Conservation (phyloP, 768 basidiomycete genomes). For the Sarcodon aspratus region DNA sequence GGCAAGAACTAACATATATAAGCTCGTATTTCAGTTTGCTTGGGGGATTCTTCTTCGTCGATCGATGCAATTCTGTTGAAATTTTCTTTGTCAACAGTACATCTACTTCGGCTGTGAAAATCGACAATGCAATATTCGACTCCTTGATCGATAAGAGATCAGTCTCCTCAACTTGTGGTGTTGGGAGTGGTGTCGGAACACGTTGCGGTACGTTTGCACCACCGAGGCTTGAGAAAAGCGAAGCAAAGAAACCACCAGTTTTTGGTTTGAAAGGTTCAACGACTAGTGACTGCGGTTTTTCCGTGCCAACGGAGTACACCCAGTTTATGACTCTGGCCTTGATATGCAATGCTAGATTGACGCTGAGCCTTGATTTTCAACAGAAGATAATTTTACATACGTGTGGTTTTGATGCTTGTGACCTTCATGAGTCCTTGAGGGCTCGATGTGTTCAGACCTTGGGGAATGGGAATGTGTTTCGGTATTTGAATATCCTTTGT, state of each 20-base stretch:
- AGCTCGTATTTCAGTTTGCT: constrained; percentile 63
- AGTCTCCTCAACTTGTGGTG: constrained; percentile 15
- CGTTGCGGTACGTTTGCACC: constrained; percentile 18
- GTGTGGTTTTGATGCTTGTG: constrained; percentile 46
- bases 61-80: constrained; percentile 65
- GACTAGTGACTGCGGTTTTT: constrained; percentile 35
- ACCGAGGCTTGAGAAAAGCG: constrained; percentile 25
- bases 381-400: constrained; percentile 26
- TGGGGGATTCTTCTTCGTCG: constrained; percentile 94
- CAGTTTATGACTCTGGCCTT: constrained; percentile 73
- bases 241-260: constrained; percentile 26
- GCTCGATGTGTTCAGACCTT: constrained; percentile 44
- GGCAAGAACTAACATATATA: constrained; percentile 54
- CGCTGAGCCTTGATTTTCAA: neutral
- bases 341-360: constrained; percentile 53
- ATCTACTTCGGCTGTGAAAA: constrained; percentile 56
- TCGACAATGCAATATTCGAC: constrained; percentile 46
- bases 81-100: constrained; percentile 58
- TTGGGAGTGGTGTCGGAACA: constrained; percentile 19
- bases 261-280: constrained; percentile 12
- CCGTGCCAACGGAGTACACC: constrained; percentile 58
- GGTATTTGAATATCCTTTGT: constrained; percentile 49
- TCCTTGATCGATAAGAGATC: constrained; percentile 27
- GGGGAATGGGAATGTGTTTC: constrained; percentile 39
- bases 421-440: constrained; percentile 58